phyloP scores from a whole-genome alignment of 2,329 filamentous ascomycete genomes.

The Arthrobotrys sphaeroides region DNA sequence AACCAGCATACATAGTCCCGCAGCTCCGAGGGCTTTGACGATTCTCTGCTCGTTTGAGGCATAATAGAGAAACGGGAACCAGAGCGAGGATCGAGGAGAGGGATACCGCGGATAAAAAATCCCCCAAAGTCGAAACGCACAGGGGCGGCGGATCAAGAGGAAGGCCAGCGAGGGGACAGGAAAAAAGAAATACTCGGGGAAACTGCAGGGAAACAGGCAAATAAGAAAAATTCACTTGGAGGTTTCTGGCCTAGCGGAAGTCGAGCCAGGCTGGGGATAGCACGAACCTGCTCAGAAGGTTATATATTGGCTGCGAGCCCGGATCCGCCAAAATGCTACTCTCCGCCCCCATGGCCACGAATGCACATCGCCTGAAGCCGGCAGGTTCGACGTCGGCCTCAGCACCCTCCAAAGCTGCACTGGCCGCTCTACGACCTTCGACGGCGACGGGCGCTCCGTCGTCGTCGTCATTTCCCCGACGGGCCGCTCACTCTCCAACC shows the following conservation, averaged over 20 bases:
- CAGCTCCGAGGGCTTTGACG: constrained; percentile 30
- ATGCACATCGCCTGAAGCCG: constrained; percentile 53
- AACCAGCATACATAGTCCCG: constrained; percentile 30
- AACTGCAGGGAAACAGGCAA: constrained; percentile 8
- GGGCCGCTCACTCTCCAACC: constrained; percentile 47
- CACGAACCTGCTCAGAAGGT: not conserved
- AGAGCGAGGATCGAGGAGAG: constrained; percentile 26
- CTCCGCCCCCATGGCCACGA: constrained; percentile 53
- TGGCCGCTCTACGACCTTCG: constrained; percentile 46
- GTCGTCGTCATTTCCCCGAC: constrained; percentile 43
- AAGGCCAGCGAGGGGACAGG: constrained; percentile 12
- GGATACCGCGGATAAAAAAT: constrained; percentile 50
- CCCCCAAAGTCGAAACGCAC: constrained; percentile 35
- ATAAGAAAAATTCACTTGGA: not conserved
- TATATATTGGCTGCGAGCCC: constrained; percentile 52
- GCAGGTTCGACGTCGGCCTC: constrained; percentile 54
- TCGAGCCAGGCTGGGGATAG: constrained; percentile 20
- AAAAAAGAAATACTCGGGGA: constrained; percentile 10
- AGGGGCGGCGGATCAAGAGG: constrained; percentile 38
- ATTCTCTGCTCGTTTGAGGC: constrained; percentile 1
- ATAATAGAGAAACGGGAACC: constrained; percentile 18
- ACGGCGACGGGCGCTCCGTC: constrained; percentile 51
- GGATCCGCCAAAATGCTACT: constrained; percentile 51
- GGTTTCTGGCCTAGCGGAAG: constrained; percentile 1
- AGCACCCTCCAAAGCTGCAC: constrained; percentile 45